Base-by-base conservation (phyloP, 306 rosid species). In the Alnus rubra region DNA sequence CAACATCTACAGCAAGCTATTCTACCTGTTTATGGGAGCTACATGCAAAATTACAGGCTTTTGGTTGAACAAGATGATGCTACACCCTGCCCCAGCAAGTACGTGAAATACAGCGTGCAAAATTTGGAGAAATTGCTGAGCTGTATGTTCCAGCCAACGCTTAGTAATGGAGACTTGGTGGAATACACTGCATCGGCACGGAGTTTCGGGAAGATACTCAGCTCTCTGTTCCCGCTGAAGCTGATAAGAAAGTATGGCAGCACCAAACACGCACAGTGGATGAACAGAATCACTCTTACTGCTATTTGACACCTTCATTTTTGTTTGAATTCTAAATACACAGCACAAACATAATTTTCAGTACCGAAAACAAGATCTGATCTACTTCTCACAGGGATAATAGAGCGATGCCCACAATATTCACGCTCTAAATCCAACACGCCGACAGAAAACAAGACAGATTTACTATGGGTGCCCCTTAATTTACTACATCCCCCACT, bases 1-100 rank as follows among this genome's bases (percentile, higher is more conserved):
- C 74, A 82, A 81, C 83, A 88, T 76, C 79, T 94, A 80, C 93
- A 85, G 79, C 91, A 92, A 84, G 86, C 88, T 14, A 83, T 92
- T 65, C 84, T 92, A 45, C 93, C 97, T 10, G 80, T 78, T 72
- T 94, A 94, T 14, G 82, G 72, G 74, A 85, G 83, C 67, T 89
- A 84, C 55, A 15, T 89, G 87, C 82, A 81, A 77, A 84, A 79
- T 69, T 89, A 86, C 28, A 79, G 56, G 35, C 86, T 79, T 86
- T 82, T 80, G 80, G 76, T 74, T 67, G 90, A 91, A 81, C 83
- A 84, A 44, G 93, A 91, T 39, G 93, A 91, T 82, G 86, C 71
- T 16, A 71, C 76, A 64, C 93, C 77, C 45, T 76, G 86, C 5
- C 93, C 77, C 45, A 78, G 86, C 5, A 90, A 88, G 59, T 73